Conservation (phyloP, 805 yeast genomes). For the Lachancea fermentati region DNA sequence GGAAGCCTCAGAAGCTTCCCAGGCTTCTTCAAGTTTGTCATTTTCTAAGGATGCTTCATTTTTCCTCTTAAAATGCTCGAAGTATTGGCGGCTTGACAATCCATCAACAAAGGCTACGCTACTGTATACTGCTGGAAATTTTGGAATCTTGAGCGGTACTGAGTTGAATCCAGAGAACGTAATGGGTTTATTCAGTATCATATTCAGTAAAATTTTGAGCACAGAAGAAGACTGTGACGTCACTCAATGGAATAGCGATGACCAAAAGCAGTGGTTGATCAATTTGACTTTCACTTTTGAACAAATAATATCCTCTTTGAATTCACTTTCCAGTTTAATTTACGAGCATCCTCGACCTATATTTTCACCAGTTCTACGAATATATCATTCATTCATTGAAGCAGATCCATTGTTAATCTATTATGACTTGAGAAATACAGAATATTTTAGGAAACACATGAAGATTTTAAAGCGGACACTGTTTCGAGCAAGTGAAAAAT, state of each 20-base stretch:
- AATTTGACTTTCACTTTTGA: conserved; percentile 42
- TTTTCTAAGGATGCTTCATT: conserved; percentile 41
- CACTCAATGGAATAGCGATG: conserved; percentile 38
- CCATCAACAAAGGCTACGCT: conserved; percentile 44
- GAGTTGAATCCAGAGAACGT: conserved; percentile 20
- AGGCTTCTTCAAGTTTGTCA: conserved; percentile 6
- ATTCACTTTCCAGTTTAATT: conserved; percentile 37
- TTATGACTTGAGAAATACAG: conserved; percentile 28
- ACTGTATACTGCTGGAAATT: conserved; percentile 46
- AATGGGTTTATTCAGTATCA: conserved; percentile 32
- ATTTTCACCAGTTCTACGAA: conserved; percentile 46
- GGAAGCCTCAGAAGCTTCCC: conserved; percentile 25
- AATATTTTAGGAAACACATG: conserved; percentile 41
- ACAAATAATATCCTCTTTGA: conserved; percentile 42
- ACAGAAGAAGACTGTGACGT: conserved; percentile 24
- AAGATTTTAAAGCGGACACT: conserved; percentile 34
- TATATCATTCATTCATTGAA: conserved; percentile 47
- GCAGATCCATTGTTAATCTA: conserved; percentile 40
- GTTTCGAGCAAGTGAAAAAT: conserved; percentile 38
- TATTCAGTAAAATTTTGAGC: conserved; percentile 20
- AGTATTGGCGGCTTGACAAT: conserved; percentile 53
- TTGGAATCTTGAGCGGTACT: conserved; percentile 29
- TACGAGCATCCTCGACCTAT: conserved; percentile 48
- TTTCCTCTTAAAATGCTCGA: conserved; percentile 41
- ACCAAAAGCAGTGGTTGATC: conserved; percentile 46